Evolutionary conservation across 2,329 filamentous ascomycete genomes (phyloP).

Genomic region (Aspergillus sp.): DNA sequence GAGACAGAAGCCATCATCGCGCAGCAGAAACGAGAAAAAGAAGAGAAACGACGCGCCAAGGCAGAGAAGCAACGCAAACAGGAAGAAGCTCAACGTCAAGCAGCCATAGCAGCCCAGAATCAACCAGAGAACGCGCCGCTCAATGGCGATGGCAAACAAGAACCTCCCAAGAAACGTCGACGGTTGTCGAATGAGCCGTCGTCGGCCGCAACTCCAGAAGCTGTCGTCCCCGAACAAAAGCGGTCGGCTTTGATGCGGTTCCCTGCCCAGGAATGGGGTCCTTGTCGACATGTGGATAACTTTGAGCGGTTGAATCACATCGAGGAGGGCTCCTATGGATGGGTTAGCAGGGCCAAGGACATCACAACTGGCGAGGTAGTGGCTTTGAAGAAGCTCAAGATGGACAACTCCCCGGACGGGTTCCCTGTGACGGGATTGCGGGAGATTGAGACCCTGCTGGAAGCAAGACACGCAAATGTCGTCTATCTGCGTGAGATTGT

Average conservation of each 20-base stretch:
- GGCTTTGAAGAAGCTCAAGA: slow-evolving; percentile 89
- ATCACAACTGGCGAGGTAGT: slow-evolving; percentile 71
- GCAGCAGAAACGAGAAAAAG: slow-evolving; percentile 73
- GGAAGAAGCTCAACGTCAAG: slow-evolving; percentile 47
- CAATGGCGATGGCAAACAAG: slow-evolving; percentile 23
- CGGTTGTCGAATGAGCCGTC: slow-evolving; percentile 54
- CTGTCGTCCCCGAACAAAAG: slow-evolving; percentile 23
- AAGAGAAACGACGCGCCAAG: slow-evolving; percentile 81
- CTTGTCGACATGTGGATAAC: slow-evolving; percentile 73
- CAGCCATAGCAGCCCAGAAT: slow-evolving; percentile 22
- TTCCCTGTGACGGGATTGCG: slow-evolving; percentile 88
- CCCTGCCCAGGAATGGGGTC: slow-evolving; percentile 62
- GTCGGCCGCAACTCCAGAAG: slow-evolving; percentile 16
- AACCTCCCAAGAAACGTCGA: slow-evolving; percentile 53
- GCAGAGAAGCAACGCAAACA: slow-evolving; percentile 71
- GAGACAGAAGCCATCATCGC: slow-evolving; percentile 67
- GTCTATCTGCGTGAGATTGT: slow-evolving; percentile 81
- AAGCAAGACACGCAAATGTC: slow-evolving; percentile 76
- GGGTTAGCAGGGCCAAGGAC: slow-evolving; percentile 80
- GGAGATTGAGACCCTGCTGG: slow-evolving; percentile 86
- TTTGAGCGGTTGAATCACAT: slow-evolving; percentile 95
- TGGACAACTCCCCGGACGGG: slow-evolving; percentile 73
- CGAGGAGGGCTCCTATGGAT: slow-evolving; percentile 94
- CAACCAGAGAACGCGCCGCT: slow-evolving; percentile 6
- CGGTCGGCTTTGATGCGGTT: slow-evolving; percentile 66